A percentile compares a stretch with the other conserved stretches of the same genome.
These are phyloP conservation scores for Yamadazyma blattariae DNA, from an alignment of 1,139 yeast genomes.

Conservation along the genomic window DNA sequence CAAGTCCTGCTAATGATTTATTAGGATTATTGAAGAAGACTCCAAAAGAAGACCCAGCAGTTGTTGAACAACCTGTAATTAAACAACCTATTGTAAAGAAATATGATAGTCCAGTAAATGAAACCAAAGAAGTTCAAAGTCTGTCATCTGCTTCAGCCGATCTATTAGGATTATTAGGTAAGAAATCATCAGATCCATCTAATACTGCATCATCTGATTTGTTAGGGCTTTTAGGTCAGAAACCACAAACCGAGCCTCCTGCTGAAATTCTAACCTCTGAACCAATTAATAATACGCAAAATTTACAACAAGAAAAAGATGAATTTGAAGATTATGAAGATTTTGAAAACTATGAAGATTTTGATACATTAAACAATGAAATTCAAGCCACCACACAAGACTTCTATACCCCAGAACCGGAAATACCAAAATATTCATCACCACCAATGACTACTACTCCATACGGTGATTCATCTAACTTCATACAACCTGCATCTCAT, in stretches of 20 bases:
- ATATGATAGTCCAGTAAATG: not conserved
- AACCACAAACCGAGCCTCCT: not conserved
- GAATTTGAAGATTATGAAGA: constrained; percentile 27
- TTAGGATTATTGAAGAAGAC: constrained; percentile 21
- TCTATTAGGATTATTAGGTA: constrained; percentile 20
- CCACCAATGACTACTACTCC: not conserved
- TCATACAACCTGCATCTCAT: too few relatives aligned
- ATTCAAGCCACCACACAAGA: constrained; percentile 14
- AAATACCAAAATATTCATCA: not conserved
- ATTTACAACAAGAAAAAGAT: constrained; percentile 6
- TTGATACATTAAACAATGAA: constrained; percentile 23
- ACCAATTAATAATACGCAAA: not conserved
- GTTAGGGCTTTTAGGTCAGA: constrained; percentile 8
- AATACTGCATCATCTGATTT: constrained; percentile 7
- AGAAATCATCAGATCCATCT: too few relatives aligned
- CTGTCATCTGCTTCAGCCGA: constrained; percentile 9
- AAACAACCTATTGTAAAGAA: too few relatives aligned
- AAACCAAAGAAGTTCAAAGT: not conserved
- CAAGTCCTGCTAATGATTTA: constrained; percentile 15
- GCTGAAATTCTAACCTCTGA: not conserved
- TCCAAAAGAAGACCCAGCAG: not conserved
- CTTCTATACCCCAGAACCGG: constrained; percentile 3
- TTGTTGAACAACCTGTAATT: not conserved
- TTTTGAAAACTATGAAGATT: constrained; percentile 35
- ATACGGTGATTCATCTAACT: not conserved